A percentile compares a stretch with the other conserved stretches of the same genome.
These are phyloP conservation scores for Chlorencoelia australis DNA, from an alignment of 2,329 filamentous ascomycete genomes.

Conservation along the genomic window DNA sequence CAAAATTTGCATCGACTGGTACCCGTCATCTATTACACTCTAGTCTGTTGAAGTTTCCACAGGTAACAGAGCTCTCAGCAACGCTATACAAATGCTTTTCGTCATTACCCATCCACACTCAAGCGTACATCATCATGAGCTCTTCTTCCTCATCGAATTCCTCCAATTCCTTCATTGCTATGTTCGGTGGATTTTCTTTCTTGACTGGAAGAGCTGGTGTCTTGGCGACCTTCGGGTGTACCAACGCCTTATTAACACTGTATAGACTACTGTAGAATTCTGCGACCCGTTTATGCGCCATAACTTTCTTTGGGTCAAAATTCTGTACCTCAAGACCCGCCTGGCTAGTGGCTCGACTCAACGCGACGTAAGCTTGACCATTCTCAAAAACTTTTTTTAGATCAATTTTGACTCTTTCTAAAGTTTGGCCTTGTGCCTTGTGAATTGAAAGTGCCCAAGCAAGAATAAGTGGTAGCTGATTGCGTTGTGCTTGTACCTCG, in stretches of 20 bases:
- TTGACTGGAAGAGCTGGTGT: slow-evolving; percentile 1
- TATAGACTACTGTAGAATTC: slow-evolving; percentile 78
- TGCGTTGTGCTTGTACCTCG: slow-evolving; percentile 80
- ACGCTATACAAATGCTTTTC: neutral
- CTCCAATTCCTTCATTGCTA: slow-evolving; percentile 1
- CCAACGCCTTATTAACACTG: slow-evolving; percentile 49
- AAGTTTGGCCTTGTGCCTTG: slow-evolving; percentile 91
- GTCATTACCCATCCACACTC: slow-evolving; percentile 10
- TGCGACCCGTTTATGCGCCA: slow-evolving; percentile 82
- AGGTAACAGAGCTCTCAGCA: no score
- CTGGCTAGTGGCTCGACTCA: slow-evolving; percentile 85
- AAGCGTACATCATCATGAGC: slow-evolving; percentile 36
- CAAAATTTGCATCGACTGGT: no score
- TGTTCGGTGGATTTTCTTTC: slow-evolving; percentile 1
- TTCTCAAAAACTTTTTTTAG: slow-evolving; percentile 90
- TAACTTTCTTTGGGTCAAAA: slow-evolving; percentile 84
- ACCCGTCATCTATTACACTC: no score
- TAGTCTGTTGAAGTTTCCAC: no score
- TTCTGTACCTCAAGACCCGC: slow-evolving; percentile 76
- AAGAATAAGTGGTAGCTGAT: slow-evolving; percentile 77
- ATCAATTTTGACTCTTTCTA: slow-evolving; percentile 85
- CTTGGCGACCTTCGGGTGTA: slow-evolving; percentile 22
- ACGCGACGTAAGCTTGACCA: slow-evolving; percentile 92
- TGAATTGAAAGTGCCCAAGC: slow-evolving; percentile 97
- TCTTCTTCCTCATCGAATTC: slow-evolving; percentile 40